These are phyloP conservation scores for Kandelia obovata DNA, from an alignment of 345 rosid species.

Conservation along the genomic window DNA sequence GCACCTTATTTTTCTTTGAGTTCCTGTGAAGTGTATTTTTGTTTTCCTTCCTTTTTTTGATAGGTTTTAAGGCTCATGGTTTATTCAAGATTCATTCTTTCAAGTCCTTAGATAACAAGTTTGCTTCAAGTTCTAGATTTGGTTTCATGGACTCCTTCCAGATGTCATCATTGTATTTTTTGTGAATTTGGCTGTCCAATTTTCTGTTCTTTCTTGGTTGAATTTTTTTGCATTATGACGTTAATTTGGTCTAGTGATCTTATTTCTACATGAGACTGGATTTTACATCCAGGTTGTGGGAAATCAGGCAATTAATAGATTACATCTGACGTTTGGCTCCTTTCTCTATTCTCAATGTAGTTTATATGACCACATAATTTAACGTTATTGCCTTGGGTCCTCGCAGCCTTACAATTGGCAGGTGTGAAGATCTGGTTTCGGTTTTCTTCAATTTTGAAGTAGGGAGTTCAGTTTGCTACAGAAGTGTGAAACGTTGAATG, in stretches of 20 bases:
- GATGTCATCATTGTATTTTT: background rate
- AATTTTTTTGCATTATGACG: background rate
- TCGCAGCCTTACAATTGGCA: conserved; percentile 6
- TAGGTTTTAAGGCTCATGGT: conserved; percentile 11
- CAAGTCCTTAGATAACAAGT: background rate
- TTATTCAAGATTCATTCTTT: background rate
- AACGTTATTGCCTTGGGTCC: too few relatives aligned
- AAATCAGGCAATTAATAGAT: background rate
- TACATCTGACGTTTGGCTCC: background rate
- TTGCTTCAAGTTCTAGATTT: conserved; percentile 1
- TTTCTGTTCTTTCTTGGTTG: background rate
- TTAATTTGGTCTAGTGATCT: background rate
- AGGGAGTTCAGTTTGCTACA: conserved; percentile 12
- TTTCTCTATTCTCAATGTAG: background rate
- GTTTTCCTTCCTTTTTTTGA: background rate
- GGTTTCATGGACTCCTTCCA: background rate
- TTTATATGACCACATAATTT: too few relatives aligned
- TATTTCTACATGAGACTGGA: background rate
- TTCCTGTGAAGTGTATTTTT: background rate
- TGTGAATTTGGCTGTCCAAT: background rate
- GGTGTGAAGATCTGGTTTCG: conserved; percentile 30
- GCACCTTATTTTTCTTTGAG: background rate
- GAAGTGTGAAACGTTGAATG: background rate
- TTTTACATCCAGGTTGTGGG: background rate
- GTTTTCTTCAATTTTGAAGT: conserved; percentile 5